These are phyloP conservation scores for Metarhizium rileyi DNA, from an alignment of 2,329 filamentous ascomycete species.

Conservation along the genomic window DNA sequence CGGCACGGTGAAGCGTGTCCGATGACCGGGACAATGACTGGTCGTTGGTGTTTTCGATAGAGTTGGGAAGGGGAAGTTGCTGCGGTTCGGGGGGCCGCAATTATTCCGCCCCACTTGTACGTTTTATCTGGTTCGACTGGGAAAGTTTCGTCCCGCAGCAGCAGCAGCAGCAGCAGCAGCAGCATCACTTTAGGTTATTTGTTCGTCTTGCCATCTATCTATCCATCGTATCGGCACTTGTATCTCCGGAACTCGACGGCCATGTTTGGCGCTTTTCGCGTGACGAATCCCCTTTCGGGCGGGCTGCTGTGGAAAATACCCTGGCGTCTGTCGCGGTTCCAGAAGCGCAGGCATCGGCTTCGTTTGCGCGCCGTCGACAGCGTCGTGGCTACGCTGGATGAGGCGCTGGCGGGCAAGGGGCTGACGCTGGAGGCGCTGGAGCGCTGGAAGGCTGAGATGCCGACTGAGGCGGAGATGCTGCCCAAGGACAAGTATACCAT, in stretches of 20 bases:
- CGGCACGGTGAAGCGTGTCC: no score
- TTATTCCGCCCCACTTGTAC: conserved; percentile 4
- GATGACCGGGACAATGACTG: no score
- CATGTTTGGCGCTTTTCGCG: conserved; percentile 81
- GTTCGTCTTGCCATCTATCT: neutral
- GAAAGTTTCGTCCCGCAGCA: neutral
- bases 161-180: no score
- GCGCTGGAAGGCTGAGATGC: conserved; percentile 93
- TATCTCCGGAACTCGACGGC: no score
- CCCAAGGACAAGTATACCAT: conserved; percentile 96
- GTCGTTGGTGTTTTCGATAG: neutral
- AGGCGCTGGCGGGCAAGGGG: conserved; percentile 64
- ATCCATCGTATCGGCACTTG: no score
- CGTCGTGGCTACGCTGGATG: conserved; percentile 75
- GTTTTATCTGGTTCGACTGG: neutral
- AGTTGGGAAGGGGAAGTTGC: neutral
- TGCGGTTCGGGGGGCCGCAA: neutral
- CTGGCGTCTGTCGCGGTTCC: conserved; percentile 85
- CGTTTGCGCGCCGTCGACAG: conserved; percentile 77
- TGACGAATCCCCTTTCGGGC: conserved; percentile 64
- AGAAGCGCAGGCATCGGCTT: conserved; percentile 79
- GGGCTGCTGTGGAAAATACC: conserved; percentile 95
- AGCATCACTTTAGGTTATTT: no score
- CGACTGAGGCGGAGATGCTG: conserved; percentile 88
- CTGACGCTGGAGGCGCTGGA: conserved; percentile 68